Percentiles rank a stretch among this genome's conserved stretches.
phyloP scores from a whole-genome alignment of 768 basidiomycete genomes.

The Trametes villosa region DNA sequence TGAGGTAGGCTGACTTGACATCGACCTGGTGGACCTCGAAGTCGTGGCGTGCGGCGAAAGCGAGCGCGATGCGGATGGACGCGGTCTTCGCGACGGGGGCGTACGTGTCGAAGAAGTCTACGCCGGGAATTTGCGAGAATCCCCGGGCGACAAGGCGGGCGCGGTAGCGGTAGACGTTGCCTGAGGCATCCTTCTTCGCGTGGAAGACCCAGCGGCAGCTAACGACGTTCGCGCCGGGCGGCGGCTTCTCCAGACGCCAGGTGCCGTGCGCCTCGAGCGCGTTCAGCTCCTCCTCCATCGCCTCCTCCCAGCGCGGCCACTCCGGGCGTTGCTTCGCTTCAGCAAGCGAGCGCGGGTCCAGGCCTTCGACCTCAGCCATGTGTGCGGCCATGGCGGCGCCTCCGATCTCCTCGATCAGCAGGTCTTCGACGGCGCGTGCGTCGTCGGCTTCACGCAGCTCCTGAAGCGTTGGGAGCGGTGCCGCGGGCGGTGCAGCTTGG shows the following conservation, averaged over 20 bases:
- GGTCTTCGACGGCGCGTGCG: too few relatives aligned
- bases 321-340: constrained; percentile 33
- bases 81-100: neutral
- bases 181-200: too few relatives aligned
- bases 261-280: constrained; percentile 27
- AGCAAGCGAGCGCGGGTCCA: neutral
- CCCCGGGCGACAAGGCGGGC: constrained; percentile 49
- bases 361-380: too few relatives aligned
- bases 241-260: constrained; percentile 33
- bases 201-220: too few relatives aligned
- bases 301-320: constrained; percentile 31
- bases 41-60: neutral
- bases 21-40: constrained; percentile 44
- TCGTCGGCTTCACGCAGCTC: neutral
- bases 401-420: too few relatives aligned
- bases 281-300: constrained; percentile 27
- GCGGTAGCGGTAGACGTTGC: too few relatives aligned
- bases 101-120: constrained; percentile 30
- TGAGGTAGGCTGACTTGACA: constrained; percentile 46
- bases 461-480: too few relatives aligned
- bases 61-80: neutral
- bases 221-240: constrained; percentile 37
- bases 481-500: too few relatives aligned
- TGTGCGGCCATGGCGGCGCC: too few relatives aligned
- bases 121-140: constrained; percentile 42